Evolutionary conservation across 768 basidiomycete genomes (phyloP).

Genomic region (Naganishia vaughanmartiniae): DNA sequence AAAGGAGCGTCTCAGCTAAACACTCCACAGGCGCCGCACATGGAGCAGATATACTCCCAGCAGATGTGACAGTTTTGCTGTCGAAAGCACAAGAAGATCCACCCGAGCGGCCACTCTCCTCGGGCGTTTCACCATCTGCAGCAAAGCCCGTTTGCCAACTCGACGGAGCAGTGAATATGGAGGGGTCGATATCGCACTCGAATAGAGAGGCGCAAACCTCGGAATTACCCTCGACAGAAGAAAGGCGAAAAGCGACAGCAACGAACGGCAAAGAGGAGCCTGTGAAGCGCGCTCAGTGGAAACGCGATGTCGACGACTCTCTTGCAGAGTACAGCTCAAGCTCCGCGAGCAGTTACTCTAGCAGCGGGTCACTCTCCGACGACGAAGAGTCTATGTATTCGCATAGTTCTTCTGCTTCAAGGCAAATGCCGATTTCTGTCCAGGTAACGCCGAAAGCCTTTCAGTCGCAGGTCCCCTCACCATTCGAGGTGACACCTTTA

Average conservation of each 20-base stretch:
- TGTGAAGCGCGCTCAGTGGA: neutral
- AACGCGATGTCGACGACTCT: neutral
- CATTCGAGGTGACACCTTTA: neutral
- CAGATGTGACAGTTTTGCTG: neutral
- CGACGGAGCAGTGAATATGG: neutral
- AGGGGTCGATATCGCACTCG: neutral
- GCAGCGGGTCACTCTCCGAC: neutral
- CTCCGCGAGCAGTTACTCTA: neutral
- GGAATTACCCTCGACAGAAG: neutral
- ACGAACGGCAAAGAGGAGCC: neutral
- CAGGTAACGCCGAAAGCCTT: neutral
- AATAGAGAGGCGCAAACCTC: neutral
- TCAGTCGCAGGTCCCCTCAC: neutral
- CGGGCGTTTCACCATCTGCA: too few relatives aligned
- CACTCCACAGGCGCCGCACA: too few relatives aligned
- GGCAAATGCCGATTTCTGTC: neutral
- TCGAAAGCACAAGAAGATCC: neutral
- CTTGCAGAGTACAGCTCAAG: neutral
- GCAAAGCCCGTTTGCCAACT: neutral
- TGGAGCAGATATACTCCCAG: neutral
- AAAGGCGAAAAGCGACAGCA: neutral
- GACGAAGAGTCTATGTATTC: slow-evolving; percentile 4
- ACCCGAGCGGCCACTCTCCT: too few relatives aligned
- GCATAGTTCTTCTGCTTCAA: neutral
- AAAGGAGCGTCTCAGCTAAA: too few relatives aligned